phyloP scores from a whole-genome alignment of 768 basidiomycete genomes.

The Termitomyces sp. region DNA sequence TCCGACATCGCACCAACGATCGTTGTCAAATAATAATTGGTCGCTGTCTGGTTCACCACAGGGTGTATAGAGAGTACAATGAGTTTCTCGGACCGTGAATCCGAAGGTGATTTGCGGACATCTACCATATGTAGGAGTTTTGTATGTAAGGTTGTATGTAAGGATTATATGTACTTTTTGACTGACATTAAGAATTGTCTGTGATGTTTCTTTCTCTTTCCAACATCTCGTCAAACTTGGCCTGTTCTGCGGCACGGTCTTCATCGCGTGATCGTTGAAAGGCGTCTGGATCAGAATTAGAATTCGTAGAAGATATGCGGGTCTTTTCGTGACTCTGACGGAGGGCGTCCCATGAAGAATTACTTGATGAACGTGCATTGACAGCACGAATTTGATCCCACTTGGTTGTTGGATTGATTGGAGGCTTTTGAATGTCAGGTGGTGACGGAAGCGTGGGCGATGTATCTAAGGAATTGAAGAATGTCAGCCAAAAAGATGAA shows the following conservation, averaged over 20 bases:
- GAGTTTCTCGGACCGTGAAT: background rate
- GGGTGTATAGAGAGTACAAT: constrained; percentile 8
- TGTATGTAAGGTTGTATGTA: constrained; percentile 1
- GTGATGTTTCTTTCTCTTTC: constrained; percentile 52
- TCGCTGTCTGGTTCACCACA: constrained; percentile 20
- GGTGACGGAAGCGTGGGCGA: constrained; percentile 8
- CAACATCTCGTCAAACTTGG: constrained; percentile 53
- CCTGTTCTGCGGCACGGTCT: constrained; percentile 46
- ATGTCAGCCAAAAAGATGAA: background rate
- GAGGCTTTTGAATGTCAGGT: constrained; percentile 6
- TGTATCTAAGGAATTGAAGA: constrained; percentile 4
- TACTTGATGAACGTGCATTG: constrained; percentile 37
- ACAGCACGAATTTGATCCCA: constrained; percentile 69
- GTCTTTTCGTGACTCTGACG: constrained; percentile 53
- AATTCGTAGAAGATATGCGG: constrained; percentile 17
- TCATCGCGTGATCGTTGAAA: constrained; percentile 14
- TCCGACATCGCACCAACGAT: constrained; percentile 12
- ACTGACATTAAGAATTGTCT: constrained; percentile 2
- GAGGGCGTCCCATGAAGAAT: constrained; percentile 66
- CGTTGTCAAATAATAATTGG: constrained; percentile 16
- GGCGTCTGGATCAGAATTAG: constrained; percentile 1
- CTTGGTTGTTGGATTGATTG: constrained; percentile 27
- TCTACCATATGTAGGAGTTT: background rate
- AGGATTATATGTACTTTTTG: constrained; percentile 6
- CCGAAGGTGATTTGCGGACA: background rate